A percentile compares a stretch with the other conserved stretches of the same genome.
Conservation (phyloP, 2,329 filamentous ascomycete genomes). For the Lasiodiplodia gonubiensis region DNA sequence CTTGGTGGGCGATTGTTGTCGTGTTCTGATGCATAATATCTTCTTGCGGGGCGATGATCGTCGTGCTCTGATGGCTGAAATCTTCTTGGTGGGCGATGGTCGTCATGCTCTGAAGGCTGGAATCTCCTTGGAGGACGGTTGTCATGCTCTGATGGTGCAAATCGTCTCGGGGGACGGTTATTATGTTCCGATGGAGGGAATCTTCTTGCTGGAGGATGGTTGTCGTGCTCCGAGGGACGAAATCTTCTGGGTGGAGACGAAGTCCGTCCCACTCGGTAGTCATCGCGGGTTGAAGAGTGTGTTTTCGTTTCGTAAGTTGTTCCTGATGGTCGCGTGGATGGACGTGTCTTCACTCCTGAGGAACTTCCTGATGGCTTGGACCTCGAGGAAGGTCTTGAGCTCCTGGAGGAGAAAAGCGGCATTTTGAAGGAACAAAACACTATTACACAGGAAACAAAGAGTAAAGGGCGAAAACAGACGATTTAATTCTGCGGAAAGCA, state of each 20-base stretch:
- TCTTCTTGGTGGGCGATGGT: too few species aligned
- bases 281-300: neutral
- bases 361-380: neutral
- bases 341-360: neutral
- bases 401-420: neutral
- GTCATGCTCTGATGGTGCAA: too few species aligned
- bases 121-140: too few species aligned
- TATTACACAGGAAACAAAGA: neutral
- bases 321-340: neutral
- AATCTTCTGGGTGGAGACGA: neutral
- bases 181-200: too few species aligned
- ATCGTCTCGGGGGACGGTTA: too few species aligned
- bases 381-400: neutral
- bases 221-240: neutral
- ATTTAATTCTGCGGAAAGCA: neutral
- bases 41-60: too few species aligned
- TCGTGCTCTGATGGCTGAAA: too few species aligned
- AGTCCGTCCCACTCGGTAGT: neutral
- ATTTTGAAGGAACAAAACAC: neutral
- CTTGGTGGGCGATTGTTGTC: too few species aligned
- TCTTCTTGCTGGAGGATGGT: neutral
- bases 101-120: too few species aligned
- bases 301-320: neutral
- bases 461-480: neutral
- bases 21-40: too few species aligned